A percentile compares a stretch with the other conserved stretches of the same genome.
These are phyloP conservation scores for Aspergillus sp. DNA, from an alignment of 2,329 filamentous ascomycete species.

Conservation along the genomic window DNA sequence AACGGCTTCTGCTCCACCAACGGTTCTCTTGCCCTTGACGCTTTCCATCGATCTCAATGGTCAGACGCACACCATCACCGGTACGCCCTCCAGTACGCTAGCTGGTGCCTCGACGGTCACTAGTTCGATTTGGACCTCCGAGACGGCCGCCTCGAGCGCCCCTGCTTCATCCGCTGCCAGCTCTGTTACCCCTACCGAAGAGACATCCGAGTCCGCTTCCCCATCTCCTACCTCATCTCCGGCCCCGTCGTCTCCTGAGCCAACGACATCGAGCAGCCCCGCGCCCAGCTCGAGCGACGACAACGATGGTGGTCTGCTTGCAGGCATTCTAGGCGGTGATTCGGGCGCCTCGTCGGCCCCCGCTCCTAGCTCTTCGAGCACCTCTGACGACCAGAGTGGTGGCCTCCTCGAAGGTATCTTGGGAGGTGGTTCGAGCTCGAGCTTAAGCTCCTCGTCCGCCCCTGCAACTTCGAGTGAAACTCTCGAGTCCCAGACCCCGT, in stretches of 20 bases:
- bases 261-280: background rate
- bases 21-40: conserved; percentile 14
- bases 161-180: background rate
- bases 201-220: background rate
- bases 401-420: background rate
- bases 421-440: background rate
- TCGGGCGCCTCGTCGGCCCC: background rate
- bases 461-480: background rate
- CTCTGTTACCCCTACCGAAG: background rate
- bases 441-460: background rate
- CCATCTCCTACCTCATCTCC: background rate
- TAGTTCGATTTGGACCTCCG: conserved; percentile 3
- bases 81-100: conserved; percentile 3
- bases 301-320: background rate
- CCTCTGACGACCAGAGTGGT: background rate
- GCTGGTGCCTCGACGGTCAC: conserved; percentile 8
- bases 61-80: conserved; percentile 18
- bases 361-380: background rate
- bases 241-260: background rate
- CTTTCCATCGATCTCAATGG: conserved; percentile 17
- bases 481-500: background rate
- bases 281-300: background rate
- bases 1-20: conserved; percentile 4
- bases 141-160: background rate
- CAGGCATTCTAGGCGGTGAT: background rate